Percentiles rank a stretch among this genome's conserved stretches.
These are phyloP conservation scores for Lepidium didymum DNA, from an alignment of 345 rosid genomes.

Conservation along the genomic window DNA sequence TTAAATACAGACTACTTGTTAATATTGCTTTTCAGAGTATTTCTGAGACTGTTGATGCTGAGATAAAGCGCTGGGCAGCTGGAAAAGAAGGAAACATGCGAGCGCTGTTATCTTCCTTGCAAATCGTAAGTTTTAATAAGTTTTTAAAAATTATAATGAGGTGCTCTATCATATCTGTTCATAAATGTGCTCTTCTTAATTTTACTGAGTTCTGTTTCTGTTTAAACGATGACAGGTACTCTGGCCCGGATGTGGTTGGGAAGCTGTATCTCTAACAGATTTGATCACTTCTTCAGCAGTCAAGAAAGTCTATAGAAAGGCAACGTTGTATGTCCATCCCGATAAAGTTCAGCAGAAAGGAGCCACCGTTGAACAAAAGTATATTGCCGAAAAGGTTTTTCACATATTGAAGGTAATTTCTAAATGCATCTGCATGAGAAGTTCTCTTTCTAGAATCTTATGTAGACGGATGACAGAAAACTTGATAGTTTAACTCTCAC, in stretches of 20 bases:
- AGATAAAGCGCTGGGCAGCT: constrained; percentile 78
- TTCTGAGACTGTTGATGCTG: constrained; percentile 58
- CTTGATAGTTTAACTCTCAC: background rate
- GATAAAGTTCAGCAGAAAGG: constrained; percentile 99
- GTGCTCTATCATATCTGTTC: background rate
- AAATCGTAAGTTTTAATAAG: constrained; percentile 41
- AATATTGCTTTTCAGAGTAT: constrained; percentile 52
- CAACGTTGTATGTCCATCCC: constrained; percentile 81
- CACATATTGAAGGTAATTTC: constrained; percentile 79
- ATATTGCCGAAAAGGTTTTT: constrained; percentile 91
- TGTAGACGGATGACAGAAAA: background rate
- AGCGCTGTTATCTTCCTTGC: constrained; percentile 77
- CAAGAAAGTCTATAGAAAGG: constrained; percentile 83
- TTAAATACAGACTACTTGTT: background rate
- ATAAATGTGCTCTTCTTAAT: background rate
- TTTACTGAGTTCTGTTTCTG: background rate
- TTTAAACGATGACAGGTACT: constrained; percentile 57
- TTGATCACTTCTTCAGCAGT: constrained; percentile 78
- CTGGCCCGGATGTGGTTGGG: constrained; percentile 91
- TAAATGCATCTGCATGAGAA: background rate
- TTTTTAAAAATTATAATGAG: background rate
- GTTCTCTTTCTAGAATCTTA: background rate
- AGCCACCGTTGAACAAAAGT: constrained; percentile 77
- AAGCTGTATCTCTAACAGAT: constrained; percentile 69
- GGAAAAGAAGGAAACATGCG: constrained; percentile 97